phyloP scores from a whole-genome alignment of 768 basidiomycete species.

The Kwoniella shandongensis region DNA sequence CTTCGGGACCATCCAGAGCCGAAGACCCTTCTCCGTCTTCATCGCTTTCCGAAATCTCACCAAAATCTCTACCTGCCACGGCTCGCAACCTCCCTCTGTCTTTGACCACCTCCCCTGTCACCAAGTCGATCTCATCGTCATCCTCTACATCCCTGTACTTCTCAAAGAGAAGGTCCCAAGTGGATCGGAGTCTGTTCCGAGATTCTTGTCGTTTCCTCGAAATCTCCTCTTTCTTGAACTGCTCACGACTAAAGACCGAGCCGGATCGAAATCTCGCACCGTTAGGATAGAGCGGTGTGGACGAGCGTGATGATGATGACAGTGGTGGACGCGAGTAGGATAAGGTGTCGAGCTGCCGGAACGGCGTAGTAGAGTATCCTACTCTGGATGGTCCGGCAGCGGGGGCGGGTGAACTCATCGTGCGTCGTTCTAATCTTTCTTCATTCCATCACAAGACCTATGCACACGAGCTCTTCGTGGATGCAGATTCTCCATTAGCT shows the following conservation, averaged over 20 bases:
- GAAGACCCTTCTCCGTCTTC: constrained; percentile 22
- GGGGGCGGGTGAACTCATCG: constrained; percentile 12
- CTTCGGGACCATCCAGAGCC: constrained; percentile 2
- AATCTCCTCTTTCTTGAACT: background rate
- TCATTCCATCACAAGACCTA: too few species aligned
- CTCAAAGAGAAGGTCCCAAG: constrained; percentile 36
- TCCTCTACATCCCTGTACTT: constrained; percentile 39
- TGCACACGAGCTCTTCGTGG: too few species aligned
- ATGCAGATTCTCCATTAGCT: too few species aligned
- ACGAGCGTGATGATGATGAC: constrained; percentile 10
- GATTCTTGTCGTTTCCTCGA: constrained; percentile 28
- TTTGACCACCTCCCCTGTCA: constrained; percentile 27
- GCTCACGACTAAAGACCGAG: constrained; percentile 5
- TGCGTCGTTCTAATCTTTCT: too few species aligned
- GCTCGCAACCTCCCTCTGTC: constrained; percentile 32
- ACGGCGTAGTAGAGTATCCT: constrained; percentile 10
- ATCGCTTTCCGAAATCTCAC: constrained; percentile 23
- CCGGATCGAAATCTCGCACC: constrained; percentile 13
- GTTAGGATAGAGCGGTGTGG: constrained; percentile 18
- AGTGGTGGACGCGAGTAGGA: constrained; percentile 9
- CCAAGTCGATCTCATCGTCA: constrained; percentile 45
- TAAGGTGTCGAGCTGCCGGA: constrained; percentile 1
- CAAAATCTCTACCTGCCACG: constrained; percentile 28
- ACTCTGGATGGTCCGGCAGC: constrained; percentile 18
- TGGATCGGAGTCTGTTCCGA: constrained; percentile 12